These are phyloP conservation scores for Mortierella alpina DNA, from an alignment of 192 early-diverging fungal genomes.

Conservation along the genomic window DNA sequence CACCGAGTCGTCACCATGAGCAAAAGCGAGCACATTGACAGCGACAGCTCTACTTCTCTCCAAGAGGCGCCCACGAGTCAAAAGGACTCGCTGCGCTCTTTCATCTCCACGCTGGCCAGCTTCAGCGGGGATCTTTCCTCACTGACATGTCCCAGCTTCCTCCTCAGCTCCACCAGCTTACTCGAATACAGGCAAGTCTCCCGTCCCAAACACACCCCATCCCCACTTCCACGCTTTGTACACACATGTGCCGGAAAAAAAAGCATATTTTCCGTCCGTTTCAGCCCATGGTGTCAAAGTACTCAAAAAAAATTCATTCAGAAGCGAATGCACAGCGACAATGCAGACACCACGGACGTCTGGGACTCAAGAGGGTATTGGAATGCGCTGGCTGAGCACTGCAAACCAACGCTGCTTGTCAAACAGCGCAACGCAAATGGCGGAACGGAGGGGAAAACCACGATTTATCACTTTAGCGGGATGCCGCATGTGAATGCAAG, in stretches of 20 bases:
- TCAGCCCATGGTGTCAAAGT: not conserved
- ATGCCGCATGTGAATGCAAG: too few relatives aligned
- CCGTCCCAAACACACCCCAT: too few relatives aligned
- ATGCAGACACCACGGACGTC: too few relatives aligned
- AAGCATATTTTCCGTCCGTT: not conserved
- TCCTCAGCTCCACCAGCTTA: slow-evolving; percentile 79
- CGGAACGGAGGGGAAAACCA: too few relatives aligned
- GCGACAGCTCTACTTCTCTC: slow-evolving; percentile 8
- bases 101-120: slow-evolving; percentile 67
- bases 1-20: too few relatives aligned
- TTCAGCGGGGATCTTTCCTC: slow-evolving; percentile 84
- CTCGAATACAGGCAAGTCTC: slow-evolving; percentile 78
- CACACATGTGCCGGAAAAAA: not conserved
- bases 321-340: too few relatives aligned
- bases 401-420: too few relatives aligned
- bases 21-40: not conserved
- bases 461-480: too few relatives aligned
- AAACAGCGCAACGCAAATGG: too few relatives aligned
- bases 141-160: slow-evolving; percentile 83
- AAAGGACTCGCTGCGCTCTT: slow-evolving; percentile 41
- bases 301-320: not conserved
- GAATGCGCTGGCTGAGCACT: too few relatives aligned
- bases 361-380: too few relatives aligned
- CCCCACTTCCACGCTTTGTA: not conserved
- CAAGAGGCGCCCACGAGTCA: slow-evolving; percentile 11